Conservation (phyloP, 176 grass and related monocot species). For the Oryza punctata region DNA sequence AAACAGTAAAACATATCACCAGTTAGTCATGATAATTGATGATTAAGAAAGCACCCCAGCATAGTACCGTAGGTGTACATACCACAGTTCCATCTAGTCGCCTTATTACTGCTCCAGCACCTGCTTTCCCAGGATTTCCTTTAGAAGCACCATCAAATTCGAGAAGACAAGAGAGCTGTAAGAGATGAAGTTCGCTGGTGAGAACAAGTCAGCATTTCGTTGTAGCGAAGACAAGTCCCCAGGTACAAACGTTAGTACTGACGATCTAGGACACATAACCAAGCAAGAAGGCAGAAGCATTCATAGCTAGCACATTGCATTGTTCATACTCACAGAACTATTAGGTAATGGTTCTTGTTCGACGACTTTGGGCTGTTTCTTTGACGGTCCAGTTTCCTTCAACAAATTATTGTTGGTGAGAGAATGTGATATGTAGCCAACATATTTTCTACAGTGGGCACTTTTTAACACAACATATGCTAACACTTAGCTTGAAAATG, state of each 20-base stretch:
- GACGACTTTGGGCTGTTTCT: conserved; percentile 44
- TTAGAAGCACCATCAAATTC: conserved; percentile 91
- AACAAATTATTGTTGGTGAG: conserved; percentile 12
- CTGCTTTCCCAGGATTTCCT: conserved; percentile 90
- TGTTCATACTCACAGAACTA: conserved; percentile 53
- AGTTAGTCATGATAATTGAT: conserved; percentile 30
- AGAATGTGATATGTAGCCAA: background rate
- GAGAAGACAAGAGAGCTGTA: conserved; percentile 80
- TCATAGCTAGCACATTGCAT: background rate
- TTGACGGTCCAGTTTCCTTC: conserved; percentile 47
- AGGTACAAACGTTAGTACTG: conserved; percentile 15
- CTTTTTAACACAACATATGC: background rate
- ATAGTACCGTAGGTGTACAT: conserved; percentile 22
- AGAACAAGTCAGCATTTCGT: conserved; percentile 27
- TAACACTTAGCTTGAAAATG: conserved; percentile 6
- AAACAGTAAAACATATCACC: conserved; percentile 20
- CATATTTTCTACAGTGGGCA: background rate
- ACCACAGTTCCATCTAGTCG: conserved; percentile 77
- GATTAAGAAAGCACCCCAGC: conserved; percentile 11
- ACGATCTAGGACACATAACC: conserved; percentile 9
- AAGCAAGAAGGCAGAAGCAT: conserved; percentile 8
- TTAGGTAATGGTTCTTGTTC: conserved; percentile 37
- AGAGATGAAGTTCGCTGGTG: conserved; percentile 11
- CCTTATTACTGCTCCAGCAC: conserved; percentile 77
- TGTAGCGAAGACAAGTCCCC: background rate